Conservation (phyloP, 345 rosid species). For the Dipteronia dyeriana region DNA sequence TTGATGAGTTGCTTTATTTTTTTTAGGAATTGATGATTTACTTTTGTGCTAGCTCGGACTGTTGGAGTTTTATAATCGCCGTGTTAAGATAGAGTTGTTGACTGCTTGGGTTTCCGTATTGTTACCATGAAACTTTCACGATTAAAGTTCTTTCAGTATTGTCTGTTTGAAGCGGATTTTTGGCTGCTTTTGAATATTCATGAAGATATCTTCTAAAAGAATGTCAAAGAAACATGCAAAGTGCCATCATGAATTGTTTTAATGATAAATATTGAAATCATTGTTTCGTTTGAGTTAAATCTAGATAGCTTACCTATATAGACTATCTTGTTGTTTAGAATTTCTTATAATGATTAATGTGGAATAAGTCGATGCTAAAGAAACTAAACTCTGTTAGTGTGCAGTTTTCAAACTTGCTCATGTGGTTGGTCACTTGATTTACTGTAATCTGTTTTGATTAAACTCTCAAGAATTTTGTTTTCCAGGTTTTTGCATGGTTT, state of each 20-base stretch:
- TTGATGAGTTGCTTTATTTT: not conserved
- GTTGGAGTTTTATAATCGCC: not conserved
- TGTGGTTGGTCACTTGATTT: not conserved
- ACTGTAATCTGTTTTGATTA: not conserved
- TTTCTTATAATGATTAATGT: not conserved
- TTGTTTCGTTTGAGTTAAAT: not conserved
- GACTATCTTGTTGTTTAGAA: not conserved
- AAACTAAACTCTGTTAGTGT: too few relatives aligned
- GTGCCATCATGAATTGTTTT: too few relatives aligned
- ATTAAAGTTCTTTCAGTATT: too few relatives aligned
- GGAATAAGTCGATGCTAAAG: too few relatives aligned
- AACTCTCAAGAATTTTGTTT: not conserved
- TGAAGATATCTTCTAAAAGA: too few relatives aligned
- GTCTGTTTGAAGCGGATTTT: too few relatives aligned
- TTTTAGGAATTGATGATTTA: not conserved
- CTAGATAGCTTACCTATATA: not conserved
- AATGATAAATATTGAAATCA: not conserved
- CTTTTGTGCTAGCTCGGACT: not conserved
- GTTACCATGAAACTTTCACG: not conserved
- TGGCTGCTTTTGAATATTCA: too few relatives aligned
- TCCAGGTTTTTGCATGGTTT: not conserved
- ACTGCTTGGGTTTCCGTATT: not conserved
- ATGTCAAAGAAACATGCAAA: too few relatives aligned
- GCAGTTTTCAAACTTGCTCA: too few relatives aligned
- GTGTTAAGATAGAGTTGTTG: not conserved